Evolutionary conservation across 108 stramenopile species (phyloP).

Genomic region (Mediolabrus comicus): DNA sequence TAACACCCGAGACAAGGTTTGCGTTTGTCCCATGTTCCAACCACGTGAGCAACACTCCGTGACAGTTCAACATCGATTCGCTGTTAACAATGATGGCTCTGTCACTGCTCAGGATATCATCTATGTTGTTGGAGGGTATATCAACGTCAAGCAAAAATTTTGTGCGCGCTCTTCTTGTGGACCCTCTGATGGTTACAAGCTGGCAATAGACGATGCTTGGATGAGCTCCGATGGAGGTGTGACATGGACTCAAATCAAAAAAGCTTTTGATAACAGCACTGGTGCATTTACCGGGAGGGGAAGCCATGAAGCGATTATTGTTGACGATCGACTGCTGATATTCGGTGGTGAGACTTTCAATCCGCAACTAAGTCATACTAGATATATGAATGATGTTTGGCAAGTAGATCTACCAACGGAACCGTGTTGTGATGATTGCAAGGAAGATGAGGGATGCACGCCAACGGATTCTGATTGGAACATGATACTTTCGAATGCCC

Average conservation of each 20-base stretch:
- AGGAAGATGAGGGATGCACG: conserved; percentile 10
- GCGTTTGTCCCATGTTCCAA: conserved; percentile 79
- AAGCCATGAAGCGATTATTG: conserved; percentile 32
- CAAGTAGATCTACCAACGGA: conserved; percentile 42
- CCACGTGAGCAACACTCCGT: conserved; percentile 66
- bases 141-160: conserved; percentile 41
- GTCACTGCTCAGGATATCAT: conserved; percentile 48
- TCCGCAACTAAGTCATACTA: conserved; percentile 21
- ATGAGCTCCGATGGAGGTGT: conserved; percentile 57
- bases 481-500: conserved; percentile 15
- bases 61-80: conserved; percentile 51
- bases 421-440: conserved; percentile 44
- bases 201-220: conserved; percentile 76
- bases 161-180: conserved; percentile 72
- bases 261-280: conserved; percentile 27
- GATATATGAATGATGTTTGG: conserved; percentile 77
- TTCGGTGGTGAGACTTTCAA: conserved; percentile 51
- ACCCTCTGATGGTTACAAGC: conserved; percentile 56
- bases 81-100: conserved; percentile 24
- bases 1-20: conserved; percentile 46
- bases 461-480: conserved; percentile 43
- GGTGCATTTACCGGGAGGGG: conserved; percentile 42
- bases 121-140: conserved; percentile 76
- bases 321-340: conserved; percentile 40
- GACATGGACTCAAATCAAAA: conserved; percentile 57